phyloP scores from a whole-genome alignment of 345 rosid species.

The Bretschneidera sinensis region DNA sequence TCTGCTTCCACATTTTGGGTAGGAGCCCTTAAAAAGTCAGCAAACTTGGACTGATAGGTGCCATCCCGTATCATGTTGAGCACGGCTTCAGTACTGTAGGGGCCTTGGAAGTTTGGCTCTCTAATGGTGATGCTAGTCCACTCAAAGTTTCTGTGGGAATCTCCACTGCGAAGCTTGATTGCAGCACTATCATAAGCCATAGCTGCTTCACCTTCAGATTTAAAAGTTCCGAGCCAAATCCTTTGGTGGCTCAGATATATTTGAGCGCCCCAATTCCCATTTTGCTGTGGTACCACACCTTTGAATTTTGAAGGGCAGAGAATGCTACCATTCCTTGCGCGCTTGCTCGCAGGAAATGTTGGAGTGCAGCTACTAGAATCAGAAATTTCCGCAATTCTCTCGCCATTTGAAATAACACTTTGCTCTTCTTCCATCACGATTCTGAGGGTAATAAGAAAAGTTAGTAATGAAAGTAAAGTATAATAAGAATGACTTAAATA shows the following conservation, averaged over 20 bases:
- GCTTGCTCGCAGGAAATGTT: slow-evolving; percentile 20
- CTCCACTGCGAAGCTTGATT: slow-evolving; percentile 43
- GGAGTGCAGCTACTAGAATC: slow-evolving; percentile 34
- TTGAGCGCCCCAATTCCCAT: slow-evolving; percentile 73
- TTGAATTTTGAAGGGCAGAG: slow-evolving; percentile 31
- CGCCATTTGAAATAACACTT: slow-evolving; percentile 22
- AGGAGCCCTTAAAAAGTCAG: slow-evolving; percentile 23
- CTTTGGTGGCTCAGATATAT: slow-evolving; percentile 48
- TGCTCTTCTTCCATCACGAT: slow-evolving; percentile 20
- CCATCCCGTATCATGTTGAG: slow-evolving; percentile 56
- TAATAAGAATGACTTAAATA: too few species aligned
- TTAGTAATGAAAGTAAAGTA: slow-evolving; percentile 1
- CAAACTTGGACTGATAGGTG: slow-evolving; percentile 37
- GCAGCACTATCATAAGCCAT: slow-evolving; percentile 69
- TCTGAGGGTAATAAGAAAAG: slow-evolving; percentile 8
- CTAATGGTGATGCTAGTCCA: slow-evolving; percentile 22
- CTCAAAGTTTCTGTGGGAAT: slow-evolving; percentile 38
- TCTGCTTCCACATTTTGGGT: slow-evolving; percentile 7
- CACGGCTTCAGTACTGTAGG: slow-evolving; percentile 32
- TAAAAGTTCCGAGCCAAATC: slow-evolving; percentile 78
- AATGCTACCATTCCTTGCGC: slow-evolving; percentile 7
- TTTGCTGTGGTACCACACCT: slow-evolving; percentile 58
- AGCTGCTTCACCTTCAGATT: slow-evolving; percentile 50
- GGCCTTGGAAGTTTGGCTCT: slow-evolving; percentile 45
- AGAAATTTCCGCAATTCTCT: slow-evolving; percentile 23